These are phyloP conservation scores for Polyporus arcularius DNA, from an alignment of 768 basidiomycete genomes.

Conservation along the genomic window DNA sequence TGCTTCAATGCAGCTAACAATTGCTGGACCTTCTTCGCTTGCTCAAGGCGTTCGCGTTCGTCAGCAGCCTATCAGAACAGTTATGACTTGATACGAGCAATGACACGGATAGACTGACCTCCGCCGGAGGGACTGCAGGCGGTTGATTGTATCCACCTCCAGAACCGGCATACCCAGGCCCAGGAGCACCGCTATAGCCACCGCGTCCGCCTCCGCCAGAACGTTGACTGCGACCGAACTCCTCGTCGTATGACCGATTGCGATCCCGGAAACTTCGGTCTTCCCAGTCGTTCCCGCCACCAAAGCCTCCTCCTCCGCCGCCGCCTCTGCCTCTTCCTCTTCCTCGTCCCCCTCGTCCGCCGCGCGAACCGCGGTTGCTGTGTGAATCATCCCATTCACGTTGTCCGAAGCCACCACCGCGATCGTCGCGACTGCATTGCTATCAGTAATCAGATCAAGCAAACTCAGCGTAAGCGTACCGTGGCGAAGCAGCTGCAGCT, in stretches of 20 bases:
- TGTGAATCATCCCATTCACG: conserved; percentile 39
- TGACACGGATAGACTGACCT: conserved; percentile 29
- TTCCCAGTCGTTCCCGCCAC: conserved; percentile 45
- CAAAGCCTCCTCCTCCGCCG: conserved; percentile 15
- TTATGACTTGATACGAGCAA: background rate
- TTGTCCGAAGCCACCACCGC: conserved; percentile 29
- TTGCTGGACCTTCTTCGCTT: conserved; percentile 87
- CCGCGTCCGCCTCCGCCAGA: conserved; percentile 28
- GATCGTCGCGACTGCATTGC: background rate
- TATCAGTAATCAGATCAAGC: conserved; percentile 2
- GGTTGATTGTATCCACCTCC: conserved; percentile 29
- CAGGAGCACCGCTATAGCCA: conserved; percentile 29
- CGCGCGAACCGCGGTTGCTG: conserved; percentile 30
- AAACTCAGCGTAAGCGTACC: conserved; percentile 31
- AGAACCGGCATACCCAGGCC: conserved; percentile 17
- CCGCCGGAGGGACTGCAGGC: conserved; percentile 31
- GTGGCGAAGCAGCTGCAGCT: conserved; percentile 39
- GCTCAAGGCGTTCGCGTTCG: conserved; percentile 70
- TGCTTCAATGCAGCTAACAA: conserved; percentile 81
- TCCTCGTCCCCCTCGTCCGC: conserved; percentile 42
- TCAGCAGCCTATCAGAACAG: conserved; percentile 48
- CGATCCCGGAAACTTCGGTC: conserved; percentile 37
- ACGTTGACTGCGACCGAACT: conserved; percentile 25
- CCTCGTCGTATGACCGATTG: conserved; percentile 21
- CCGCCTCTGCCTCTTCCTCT: conserved; percentile 29